Evolutionary conservation across 495 filamentous ascomycete species (phyloP).

Genomic region (Aspergillus kassunensis): DNA sequence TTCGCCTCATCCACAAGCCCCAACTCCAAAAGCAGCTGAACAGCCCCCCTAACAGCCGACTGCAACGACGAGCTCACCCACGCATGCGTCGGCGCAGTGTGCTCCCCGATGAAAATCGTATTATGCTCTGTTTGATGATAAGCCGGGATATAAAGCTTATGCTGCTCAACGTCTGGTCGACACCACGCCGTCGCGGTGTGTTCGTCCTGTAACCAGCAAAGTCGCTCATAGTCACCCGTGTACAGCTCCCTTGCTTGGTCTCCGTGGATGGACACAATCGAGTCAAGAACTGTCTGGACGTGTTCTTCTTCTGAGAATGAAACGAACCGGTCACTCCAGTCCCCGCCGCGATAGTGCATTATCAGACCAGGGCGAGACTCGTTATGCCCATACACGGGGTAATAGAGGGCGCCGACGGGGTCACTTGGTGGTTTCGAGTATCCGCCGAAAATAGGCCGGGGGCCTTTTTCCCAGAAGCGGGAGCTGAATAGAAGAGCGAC

Average conservation of each 20-base stretch:
- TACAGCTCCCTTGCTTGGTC: slow-evolving; percentile 48
- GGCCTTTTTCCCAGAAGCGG: slow-evolving; percentile 63
- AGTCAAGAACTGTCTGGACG: slow-evolving; percentile 49
- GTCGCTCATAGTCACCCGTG: slow-evolving; percentile 53
- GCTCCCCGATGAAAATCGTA: slow-evolving; percentile 64
- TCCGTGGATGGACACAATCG: slow-evolving; percentile 57
- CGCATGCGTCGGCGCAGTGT: slow-evolving; percentile 64
- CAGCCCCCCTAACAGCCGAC: slow-evolving; percentile 55
- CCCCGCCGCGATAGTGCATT: slow-evolving; percentile 50
- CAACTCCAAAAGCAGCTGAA: slow-evolving; percentile 61
- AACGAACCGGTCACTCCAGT: slow-evolving; percentile 42
- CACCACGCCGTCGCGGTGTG: slow-evolving; percentile 50
- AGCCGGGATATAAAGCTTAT: slow-evolving; percentile 61
- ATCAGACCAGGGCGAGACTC: slow-evolving; percentile 56
- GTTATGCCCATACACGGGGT: slow-evolving; percentile 59
- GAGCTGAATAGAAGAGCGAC: slow-evolving; percentile 58
- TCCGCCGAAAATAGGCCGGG: slow-evolving; percentile 56
- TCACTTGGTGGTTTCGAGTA: slow-evolving; percentile 50
- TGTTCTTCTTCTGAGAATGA: slow-evolving; percentile 49
- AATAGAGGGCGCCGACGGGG: slow-evolving; percentile 53
- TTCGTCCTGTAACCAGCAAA: slow-evolving; percentile 55
- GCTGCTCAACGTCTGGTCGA: slow-evolving; percentile 51
- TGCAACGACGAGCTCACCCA: slow-evolving; percentile 64
- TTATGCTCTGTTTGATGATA: slow-evolving; percentile 62
- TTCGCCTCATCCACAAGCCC: slow-evolving; percentile 67